Base-by-base conservation (phyloP, 2,329 filamentous ascomycete species). In the Microdochium nivale region DNA sequence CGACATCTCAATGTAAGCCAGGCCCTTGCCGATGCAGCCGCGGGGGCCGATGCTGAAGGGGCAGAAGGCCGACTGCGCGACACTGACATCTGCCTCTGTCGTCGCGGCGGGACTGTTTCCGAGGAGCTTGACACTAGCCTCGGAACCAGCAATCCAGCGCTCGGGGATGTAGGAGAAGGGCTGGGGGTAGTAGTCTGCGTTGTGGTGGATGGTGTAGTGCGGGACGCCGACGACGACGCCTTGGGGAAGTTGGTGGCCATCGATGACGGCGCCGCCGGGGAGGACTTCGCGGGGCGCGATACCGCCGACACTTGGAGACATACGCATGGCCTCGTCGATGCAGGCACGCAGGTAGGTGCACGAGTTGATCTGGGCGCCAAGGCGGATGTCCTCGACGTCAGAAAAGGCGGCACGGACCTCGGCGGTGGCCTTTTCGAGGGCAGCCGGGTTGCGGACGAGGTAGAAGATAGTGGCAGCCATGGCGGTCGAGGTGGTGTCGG, bases 401-500 rank as follows among this genome's bases (percentile, higher is more conserved):
- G 53, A 51, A 60, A 85, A 85, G 54, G 65, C 70, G 54, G 54
- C 51, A 54, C 80, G 77, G 32, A 85, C 69, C 60, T 84, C 81
- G 5, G 67, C 65, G 2, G 68, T 74, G 2, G 70, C 78, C 50
- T 66, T 73, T 23, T 68, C 61, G 2, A 84, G 69, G 0, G 75
- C 73, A 1, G 62, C 59, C 0, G 74, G 68, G 66, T 73, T 74
- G 52, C 79, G 79, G 30, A 76, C 74, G 19, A 85, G 77, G 65
- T 85, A 84, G 67, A 84, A 85, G 11, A 84, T 59, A 0, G 80
- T 81, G 1, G 79, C 77, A 3, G 81, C 78, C 75, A 83, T 71
- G 66, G 83, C 82, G 1, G 83, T 88, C 0, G 83, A 86, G 1
- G 84, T 88, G 1, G 86, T 88, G 61, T 88, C 85, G 25, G 83